Evolutionary conservation across 345 rosid species (phyloP), one percentile per base, ranked within the genome.

Genomic region (Citrus inodora): DNA sequence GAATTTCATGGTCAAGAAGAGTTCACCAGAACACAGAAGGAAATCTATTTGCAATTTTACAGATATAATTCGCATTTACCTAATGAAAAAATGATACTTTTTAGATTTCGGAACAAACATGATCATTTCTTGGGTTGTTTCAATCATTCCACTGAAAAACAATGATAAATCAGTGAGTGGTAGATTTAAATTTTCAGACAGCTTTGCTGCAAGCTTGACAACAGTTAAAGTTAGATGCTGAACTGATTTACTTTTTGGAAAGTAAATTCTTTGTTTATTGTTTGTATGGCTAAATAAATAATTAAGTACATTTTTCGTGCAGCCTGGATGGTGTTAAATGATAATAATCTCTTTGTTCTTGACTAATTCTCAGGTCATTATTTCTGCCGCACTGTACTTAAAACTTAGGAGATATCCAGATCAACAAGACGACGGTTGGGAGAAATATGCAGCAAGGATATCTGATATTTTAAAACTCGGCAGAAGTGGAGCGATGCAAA

Each of bases 371-470:
- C 92, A 96, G 99, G 92, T 91, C 72, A 82, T 92, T 73, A 74
- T 96, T 30, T 85, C 67, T 27, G 91, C 92, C 35, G 90, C 87
- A 6, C 77, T 94, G 71, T 94, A 94, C 86, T 66, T 96, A 76
- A 90, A 84, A 86, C 92, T 96, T 21, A 71, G 72, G 75, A 84
- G 80, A 64, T 74, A 77, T 80, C 71, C 81, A 7, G 89, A 79
- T 77, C 66, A 72, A 37, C 67, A 76, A 77, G 88, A 84, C 48
- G 80, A 82, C 13, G 76, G 56, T 46, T 87, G 42, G 74, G 93
- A 90, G 81, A 85, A 87, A 74, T 79, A 83, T 64, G 98, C 93
- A 0, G 84, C 84, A 27, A 84, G 82, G 83, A 85, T 92, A 80
- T 88, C 88, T 38, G 82, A 89, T 64, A 82, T 88, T 28, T 35